Evolutionary conservation across 2,329 filamentous ascomycete species (phyloP).

Genomic region (Cladosporium sphaerospermum): DNA sequence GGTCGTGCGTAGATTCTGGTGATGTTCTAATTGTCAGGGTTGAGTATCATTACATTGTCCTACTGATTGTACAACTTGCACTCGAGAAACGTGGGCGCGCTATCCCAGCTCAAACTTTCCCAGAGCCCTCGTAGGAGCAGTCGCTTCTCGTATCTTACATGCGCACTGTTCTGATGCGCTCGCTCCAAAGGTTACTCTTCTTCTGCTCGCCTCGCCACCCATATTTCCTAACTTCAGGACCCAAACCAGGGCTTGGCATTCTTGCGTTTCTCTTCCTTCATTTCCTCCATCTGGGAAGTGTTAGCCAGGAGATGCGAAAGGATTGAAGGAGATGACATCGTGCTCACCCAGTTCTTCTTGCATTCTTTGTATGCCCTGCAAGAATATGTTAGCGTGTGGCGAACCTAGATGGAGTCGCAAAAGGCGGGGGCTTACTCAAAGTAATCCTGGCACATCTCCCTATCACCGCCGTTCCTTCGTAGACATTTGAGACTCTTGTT

Average conservation of each 20-base stretch:
- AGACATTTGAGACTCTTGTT: conserved; percentile 79
- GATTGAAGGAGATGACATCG: conserved; percentile 11
- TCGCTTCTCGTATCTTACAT: too few species aligned
- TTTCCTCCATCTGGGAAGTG: conserved; percentile 36
- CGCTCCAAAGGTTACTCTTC: too few species aligned
- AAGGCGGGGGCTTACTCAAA: conserved; percentile 65
- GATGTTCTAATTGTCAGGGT: too few species aligned
- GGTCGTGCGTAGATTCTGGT: too few species aligned
- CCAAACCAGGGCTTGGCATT: conserved; percentile 29
- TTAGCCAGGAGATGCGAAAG: conserved; percentile 14
- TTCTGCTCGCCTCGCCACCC: too few species aligned
- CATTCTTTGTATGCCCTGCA: conserved; percentile 83
- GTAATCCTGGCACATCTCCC: conserved; percentile 86
- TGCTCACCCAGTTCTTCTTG: conserved; percentile 83
- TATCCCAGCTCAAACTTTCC: too few species aligned
- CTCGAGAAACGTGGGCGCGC: too few species aligned
- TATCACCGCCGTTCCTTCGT: conserved; percentile 79
- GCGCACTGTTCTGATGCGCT: too few species aligned
- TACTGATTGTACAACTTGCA: too few species aligned
- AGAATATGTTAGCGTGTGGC: too few species aligned
- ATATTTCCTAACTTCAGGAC: background rate
- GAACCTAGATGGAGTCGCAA: background rate
- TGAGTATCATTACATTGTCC: too few species aligned
- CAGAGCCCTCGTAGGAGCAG: too few species aligned
- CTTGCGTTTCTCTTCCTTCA: conserved; percentile 41